Evolutionary conservation across 2,329 filamentous ascomycete species (phyloP), one percentile per base, ranked within the genome.

Genomic region (Diaporthe vaccinii): DNA sequence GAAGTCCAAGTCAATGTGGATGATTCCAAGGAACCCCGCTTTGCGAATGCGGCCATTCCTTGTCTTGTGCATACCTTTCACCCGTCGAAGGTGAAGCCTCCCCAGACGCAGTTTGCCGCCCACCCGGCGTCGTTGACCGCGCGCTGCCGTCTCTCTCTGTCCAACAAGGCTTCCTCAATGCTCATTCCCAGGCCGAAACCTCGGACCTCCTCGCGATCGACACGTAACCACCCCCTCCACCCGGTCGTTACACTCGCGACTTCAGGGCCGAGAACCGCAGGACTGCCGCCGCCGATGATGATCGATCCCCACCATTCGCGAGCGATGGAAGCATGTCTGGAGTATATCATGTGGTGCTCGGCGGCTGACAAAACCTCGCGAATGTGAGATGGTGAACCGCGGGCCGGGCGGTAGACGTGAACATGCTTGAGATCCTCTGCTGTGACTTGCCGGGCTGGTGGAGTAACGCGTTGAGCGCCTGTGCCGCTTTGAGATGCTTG

Each of bases 241-340:
- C 84, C 85, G 1, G 84, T 76, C 12, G 74, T 77, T 31, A 77
- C 72, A 55, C 70, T 72, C 28, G 61, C 74, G 25, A 51, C 62
- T 20, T 41, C 82, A 44, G 80, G 77, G 55, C 78, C 77, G 59
- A 68, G 71, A 34, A 72, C 36, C 79, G 81, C 17, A 57, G 84
- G 76, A 69, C 73, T 84, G 79, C 80, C 77, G 0, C 85, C 85
- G 14, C 88, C 88, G 53, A 91, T 78, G 7, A 91, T 86, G 36
- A 91, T 78, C 2, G 88, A 90, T n/a, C 90, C 90, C 90, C 90
- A 91, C 86, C 87, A 90, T 75, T 86, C 85, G 5, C 90, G 85
- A 36, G 78, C 81, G 7, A 84, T 83, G 76, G 87, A 90, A 51
- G 78, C 80, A 75, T 85, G 84, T 9, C 80, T 75, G 4, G 85